Percentiles rank a stretch among this genome's conserved stretches.
phyloP scores from a whole-genome alignment of 768 basidiomycete species.

The Serendipita sp. region DNA sequence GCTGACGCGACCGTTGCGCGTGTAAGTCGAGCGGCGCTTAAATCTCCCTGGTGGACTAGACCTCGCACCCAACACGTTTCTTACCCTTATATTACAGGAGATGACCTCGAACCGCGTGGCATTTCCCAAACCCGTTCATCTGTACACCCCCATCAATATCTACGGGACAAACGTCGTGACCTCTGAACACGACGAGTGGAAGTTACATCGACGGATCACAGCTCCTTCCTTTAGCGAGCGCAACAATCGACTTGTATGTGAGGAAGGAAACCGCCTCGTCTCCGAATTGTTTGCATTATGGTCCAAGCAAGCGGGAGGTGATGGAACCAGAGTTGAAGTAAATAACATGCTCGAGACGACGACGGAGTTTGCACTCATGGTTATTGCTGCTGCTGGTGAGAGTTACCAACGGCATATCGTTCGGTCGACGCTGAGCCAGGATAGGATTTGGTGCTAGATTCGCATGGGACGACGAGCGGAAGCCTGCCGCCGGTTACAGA shows the following conservation, averaged over 20 bases:
- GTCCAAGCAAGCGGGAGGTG: not conserved
- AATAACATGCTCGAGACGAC: not conserved
- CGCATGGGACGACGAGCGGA: not conserved
- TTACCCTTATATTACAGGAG: not conserved
- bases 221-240: not conserved
- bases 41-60: too few relatives aligned
- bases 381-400: conserved; percentile 25
- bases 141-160: not conserved
- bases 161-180: conserved; percentile 1
- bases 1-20: too few relatives aligned
- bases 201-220: not conserved
- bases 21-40: too few relatives aligned
- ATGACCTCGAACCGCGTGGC: not conserved
- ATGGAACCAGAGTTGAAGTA: not conserved
- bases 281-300: not conserved
- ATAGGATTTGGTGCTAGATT: not conserved
- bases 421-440: too few relatives aligned
- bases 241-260: not conserved
- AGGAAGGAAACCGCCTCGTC: not conserved
- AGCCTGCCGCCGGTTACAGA: not conserved
- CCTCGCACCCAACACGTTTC: too few relatives aligned
- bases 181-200: conserved; percentile 1
- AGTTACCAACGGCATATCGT: too few relatives aligned
- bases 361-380: not conserved
- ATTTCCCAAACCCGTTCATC: not conserved